phyloP scores from a whole-genome alignment of 805 yeast species.

The Suhomyces kilbournensis region DNA sequence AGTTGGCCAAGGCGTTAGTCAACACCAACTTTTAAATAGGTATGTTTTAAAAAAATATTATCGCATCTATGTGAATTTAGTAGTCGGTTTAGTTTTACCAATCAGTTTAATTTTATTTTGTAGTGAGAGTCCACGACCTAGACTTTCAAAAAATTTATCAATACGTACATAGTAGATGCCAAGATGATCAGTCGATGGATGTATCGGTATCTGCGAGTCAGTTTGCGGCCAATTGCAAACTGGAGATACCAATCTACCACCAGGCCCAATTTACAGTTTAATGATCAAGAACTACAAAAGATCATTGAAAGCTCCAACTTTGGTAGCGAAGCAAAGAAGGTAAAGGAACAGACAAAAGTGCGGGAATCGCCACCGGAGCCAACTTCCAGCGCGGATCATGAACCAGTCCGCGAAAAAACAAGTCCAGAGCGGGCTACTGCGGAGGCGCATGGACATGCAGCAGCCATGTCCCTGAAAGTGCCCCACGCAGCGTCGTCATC shows the following conservation, averaged over 20 bases:
- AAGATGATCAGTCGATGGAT: not conserved
- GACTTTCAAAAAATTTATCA: not conserved
- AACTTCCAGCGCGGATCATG: not conserved
- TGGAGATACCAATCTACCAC: conserved; percentile 1
- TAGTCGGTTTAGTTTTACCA: not conserved
- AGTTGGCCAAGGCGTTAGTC: conserved; percentile 47
- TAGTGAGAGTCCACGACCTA: not conserved
- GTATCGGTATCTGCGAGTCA: not conserved
- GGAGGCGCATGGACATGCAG: conserved; percentile 1
- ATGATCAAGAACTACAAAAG: conserved; percentile 29
- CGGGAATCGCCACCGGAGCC: not conserved
- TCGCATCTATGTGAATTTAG: not conserved
- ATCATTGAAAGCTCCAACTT: conserved; percentile 38
- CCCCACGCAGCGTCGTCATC: not conserved
- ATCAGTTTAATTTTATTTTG: not conserved
- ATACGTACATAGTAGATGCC: not conserved
- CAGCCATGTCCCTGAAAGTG: not conserved
- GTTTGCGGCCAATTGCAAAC: not conserved
- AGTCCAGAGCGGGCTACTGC: not conserved
- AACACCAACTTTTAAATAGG: conserved; percentile 43
- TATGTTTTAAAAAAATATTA: too few relatives aligned
- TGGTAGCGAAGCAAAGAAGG: conserved; percentile 15
- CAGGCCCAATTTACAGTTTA: conserved; percentile 2
- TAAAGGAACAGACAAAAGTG: not conserved
- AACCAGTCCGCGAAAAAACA: not conserved